Conservation (phyloP, 225 moss, liverwort and hornwort genomes). For the Thuidium tamariscinum region DNA sequence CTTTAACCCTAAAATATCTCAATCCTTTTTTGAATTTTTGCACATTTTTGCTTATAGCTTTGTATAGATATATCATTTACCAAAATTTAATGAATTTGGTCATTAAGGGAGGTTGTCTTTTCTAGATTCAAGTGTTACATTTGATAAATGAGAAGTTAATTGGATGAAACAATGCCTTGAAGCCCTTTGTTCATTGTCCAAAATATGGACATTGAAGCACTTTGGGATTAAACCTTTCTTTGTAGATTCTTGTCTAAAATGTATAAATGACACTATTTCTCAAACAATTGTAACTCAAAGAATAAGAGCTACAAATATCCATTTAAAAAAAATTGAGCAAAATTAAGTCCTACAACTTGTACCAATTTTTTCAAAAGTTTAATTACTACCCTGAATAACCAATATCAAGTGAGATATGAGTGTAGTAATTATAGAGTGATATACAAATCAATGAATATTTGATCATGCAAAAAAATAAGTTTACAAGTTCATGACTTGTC, state of each 20-base stretch:
- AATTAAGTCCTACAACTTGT: not conserved
- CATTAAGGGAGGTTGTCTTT: no score
- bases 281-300: not conserved
- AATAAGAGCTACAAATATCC: not conserved
- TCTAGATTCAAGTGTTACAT: no score
- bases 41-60: no score
- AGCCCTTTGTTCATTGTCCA: no score
- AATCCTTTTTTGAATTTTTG: no score
- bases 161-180: no score
- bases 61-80: no score
- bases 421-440: not conserved
- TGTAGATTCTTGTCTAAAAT: not conserved
- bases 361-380: not conserved
- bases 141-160: no score
- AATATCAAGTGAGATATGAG: not conserved
- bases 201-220: no score
- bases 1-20: no score
- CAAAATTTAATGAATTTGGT: no score
- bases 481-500: not conserved
- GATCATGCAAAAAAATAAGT: not conserved
- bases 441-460: not conserved
- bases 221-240: not conserved
- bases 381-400: not conserved
- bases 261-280: fast-evolving
- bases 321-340: not conserved